A percentile compares a stretch with the other conserved stretches of the same genome.
phyloP scores from a whole-genome alignment of 2,329 filamentous ascomycete species.

The Trichoderma guizhouense region DNA sequence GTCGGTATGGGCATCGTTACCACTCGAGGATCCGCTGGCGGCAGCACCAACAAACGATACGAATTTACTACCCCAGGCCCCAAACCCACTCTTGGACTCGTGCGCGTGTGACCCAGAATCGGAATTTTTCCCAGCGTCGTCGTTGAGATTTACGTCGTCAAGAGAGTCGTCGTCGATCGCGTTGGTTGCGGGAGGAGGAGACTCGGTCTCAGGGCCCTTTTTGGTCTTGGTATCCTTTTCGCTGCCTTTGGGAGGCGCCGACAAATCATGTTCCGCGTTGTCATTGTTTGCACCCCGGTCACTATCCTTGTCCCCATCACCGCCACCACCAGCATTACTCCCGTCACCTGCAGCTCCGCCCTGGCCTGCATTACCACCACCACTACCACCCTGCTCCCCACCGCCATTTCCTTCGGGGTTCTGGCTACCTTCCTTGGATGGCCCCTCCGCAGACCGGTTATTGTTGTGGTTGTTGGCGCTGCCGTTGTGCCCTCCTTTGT shows the following conservation, averaged over 20 bases:
- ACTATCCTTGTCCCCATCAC: slow-evolving; percentile 36
- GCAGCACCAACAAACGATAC: slow-evolving; percentile 35
- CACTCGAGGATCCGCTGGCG: slow-evolving; percentile 29
- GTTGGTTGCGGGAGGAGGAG: slow-evolving; percentile 23
- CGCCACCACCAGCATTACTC: slow-evolving; percentile 22
- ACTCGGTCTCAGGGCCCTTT: slow-evolving; percentile 27
- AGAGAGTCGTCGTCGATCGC: slow-evolving; percentile 51
- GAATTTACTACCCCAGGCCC: slow-evolving; percentile 62
- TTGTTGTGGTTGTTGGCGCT: slow-evolving; percentile 27
- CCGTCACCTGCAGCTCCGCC: slow-evolving; percentile 21
- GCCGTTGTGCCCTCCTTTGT: background rate
- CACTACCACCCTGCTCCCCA: slow-evolving; percentile 20
- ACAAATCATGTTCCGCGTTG: slow-evolving; percentile 30
- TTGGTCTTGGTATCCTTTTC: slow-evolving; percentile 37
- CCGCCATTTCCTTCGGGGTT: slow-evolving; percentile 18
- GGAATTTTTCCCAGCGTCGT: slow-evolving; percentile 55
- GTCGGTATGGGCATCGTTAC: slow-evolving; percentile 32
- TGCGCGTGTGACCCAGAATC: slow-evolving; percentile 53
- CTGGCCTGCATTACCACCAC: slow-evolving; percentile 15
- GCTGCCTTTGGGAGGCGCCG: slow-evolving; percentile 31
- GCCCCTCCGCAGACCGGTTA: slow-evolving; percentile 43
- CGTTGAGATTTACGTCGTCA: slow-evolving; percentile 64
- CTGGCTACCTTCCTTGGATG: slow-evolving; percentile 28
- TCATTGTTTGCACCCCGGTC: slow-evolving; percentile 27
- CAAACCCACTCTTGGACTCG: slow-evolving; percentile 45